These are phyloP conservation scores for Erodium moschatum DNA, from an alignment of 441 rosid species.

Conservation along the genomic window DNA sequence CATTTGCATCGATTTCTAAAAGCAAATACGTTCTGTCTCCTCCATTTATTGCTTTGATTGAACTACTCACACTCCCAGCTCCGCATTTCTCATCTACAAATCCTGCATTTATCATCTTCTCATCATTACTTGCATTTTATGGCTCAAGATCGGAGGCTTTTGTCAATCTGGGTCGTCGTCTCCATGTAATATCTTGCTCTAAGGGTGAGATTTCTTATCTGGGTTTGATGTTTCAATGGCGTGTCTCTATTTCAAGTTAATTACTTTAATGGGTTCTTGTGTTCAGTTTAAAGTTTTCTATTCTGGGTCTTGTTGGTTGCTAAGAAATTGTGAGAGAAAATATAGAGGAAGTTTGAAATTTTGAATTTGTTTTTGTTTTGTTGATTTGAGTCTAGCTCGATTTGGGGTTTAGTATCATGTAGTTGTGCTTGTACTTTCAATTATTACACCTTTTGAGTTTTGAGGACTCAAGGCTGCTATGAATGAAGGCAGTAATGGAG, in stretches of 20 bases:
- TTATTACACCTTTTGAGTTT: too few species aligned
- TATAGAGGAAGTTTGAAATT: neutral
- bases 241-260: neutral
- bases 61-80: neutral
- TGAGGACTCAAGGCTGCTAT: neutral
- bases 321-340: neutral
- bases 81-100: neutral
- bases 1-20: neutral
- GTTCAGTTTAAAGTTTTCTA: neutral
- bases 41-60: neutral
- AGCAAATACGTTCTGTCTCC: slow-evolving; percentile 1
- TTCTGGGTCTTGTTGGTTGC: neutral
- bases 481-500: neutral
- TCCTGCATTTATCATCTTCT: neutral
- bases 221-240: neutral
- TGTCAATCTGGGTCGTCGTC: neutral
- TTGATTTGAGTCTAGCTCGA: neutral
- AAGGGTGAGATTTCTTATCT: neutral
- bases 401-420: neutral
- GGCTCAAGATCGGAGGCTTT: neutral
- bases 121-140: too few species aligned
- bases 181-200: neutral
- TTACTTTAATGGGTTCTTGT: neutral
- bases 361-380: neutral
- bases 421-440: neutral